Conservation (phyloP, 2,329 filamentous ascomycete genomes). For the Ramichloridium luteum region DNA sequence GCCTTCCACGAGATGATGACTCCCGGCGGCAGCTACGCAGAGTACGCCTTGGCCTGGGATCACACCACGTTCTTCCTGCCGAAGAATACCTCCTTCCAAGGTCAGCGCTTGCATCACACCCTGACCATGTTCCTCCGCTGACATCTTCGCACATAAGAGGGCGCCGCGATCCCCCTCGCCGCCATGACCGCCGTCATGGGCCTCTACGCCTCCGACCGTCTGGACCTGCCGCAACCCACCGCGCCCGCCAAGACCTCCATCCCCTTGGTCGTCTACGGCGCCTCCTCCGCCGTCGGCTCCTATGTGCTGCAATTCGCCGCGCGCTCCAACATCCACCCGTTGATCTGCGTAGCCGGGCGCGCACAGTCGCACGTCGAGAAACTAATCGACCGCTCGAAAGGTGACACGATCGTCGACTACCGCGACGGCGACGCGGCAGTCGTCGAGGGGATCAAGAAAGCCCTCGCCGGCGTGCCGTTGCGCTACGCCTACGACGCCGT, state of each 20-base stretch:
- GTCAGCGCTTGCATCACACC: slow-evolving; percentile 18
- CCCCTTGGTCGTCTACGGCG: slow-evolving; percentile 37
- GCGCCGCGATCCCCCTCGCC: slow-evolving; percentile 35
- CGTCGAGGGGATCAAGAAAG: slow-evolving; percentile 20
- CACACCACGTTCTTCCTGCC: slow-evolving; percentile 48
- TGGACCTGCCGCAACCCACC: slow-evolving; percentile 34
- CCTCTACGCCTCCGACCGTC: slow-evolving; percentile 27
- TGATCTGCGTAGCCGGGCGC: slow-evolving; percentile 48
- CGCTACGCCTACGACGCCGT: slow-evolving; percentile 25
- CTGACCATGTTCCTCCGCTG: slow-evolving; percentile 5
- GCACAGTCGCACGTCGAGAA: slow-evolving; percentile 39
- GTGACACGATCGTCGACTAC: slow-evolving; percentile 50
- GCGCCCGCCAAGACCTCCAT: slow-evolving; percentile 18
- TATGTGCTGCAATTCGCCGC: slow-evolving; percentile 47
- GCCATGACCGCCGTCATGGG: slow-evolving; percentile 36
- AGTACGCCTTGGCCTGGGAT: slow-evolving; percentile 46
- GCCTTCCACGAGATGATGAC: slow-evolving; percentile 43
- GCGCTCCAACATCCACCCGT: slow-evolving; percentile 44
- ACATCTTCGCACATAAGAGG: slow-evolving; percentile 25
- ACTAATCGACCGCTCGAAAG: slow-evolving; percentile 41
- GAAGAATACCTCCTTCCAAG: slow-evolving; percentile 38
- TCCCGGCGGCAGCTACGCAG: slow-evolving; percentile 44
- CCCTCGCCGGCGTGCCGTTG: slow-evolving; percentile 18
- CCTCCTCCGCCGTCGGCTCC: slow-evolving; percentile 44
- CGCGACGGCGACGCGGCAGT: slow-evolving; percentile 28